These are phyloP conservation scores for Tylopilus intermedius DNA, from an alignment of 768 basidiomycete genomes.

Conservation along the genomic window DNA sequence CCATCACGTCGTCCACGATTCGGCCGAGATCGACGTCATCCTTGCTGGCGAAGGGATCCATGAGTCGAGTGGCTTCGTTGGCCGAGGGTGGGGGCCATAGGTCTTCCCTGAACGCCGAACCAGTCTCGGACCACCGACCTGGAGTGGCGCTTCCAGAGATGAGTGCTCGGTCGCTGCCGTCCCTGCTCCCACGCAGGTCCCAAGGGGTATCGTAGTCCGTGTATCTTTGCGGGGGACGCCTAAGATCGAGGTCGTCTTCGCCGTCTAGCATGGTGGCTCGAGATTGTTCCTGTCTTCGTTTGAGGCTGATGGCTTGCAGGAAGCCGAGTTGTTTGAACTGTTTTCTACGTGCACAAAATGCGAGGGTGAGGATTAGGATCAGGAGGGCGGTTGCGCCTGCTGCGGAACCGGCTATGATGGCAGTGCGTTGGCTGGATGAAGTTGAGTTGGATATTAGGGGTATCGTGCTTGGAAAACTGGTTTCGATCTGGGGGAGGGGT, in stretches of 20 bases:
- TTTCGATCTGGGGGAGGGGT: slow-evolving; percentile 10
- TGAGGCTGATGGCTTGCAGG: slow-evolving; percentile 24
- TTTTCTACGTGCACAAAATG: slow-evolving; percentile 37
- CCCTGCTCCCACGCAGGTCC: slow-evolving; percentile 7
- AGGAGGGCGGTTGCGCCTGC: slow-evolving; percentile 35
- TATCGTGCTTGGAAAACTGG: slow-evolving; percentile 19
- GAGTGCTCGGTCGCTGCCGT: not conserved
- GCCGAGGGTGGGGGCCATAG: slow-evolving; percentile 38
- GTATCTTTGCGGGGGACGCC: slow-evolving; percentile 10
- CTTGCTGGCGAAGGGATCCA: slow-evolving; percentile 13
- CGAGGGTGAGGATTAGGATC: slow-evolving; percentile 30
- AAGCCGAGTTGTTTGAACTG: slow-evolving; percentile 32
- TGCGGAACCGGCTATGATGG: slow-evolving; percentile 41
- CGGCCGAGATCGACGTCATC: slow-evolving; percentile 34
- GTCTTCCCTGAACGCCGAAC: slow-evolving; percentile 46
- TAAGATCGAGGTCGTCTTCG: slow-evolving; percentile 18
- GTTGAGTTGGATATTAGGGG: not conserved
- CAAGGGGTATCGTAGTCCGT: slow-evolving; percentile 20
- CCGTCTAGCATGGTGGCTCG: slow-evolving; percentile 24
- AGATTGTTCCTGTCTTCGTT: slow-evolving; percentile 15
- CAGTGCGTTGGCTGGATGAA: slow-evolving; percentile 27
- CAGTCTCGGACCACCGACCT: slow-evolving; percentile 32
- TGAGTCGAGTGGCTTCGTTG: slow-evolving; percentile 20
- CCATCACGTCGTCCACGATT: slow-evolving; percentile 50
- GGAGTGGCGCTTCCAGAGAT: not conserved